Conservation (phyloP, 768 basidiomycete genomes). For the Suillus hirtellus region DNA sequence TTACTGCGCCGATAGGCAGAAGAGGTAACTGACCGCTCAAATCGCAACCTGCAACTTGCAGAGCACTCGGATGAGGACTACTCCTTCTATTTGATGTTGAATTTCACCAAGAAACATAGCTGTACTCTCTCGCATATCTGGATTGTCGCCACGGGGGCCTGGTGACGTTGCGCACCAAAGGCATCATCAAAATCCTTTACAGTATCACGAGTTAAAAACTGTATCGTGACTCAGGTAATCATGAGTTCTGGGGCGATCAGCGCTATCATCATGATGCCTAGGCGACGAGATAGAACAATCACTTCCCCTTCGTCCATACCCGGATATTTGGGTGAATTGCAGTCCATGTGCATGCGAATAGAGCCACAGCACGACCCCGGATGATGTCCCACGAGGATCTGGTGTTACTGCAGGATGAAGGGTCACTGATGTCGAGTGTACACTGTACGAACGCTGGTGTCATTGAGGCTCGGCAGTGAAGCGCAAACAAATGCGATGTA, state of each 20-base stretch:
- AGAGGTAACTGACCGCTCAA: too few species aligned
- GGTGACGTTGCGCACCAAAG: neutral
- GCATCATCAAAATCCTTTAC: neutral
- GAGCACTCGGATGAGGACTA: neutral
- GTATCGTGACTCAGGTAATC: slow-evolving; percentile 27
- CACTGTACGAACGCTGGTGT: neutral
- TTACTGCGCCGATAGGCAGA: too few species aligned
- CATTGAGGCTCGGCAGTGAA: neutral
- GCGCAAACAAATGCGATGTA: neutral
- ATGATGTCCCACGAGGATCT: slow-evolving; percentile 36
- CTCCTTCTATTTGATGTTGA: neutral
- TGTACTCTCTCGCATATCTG: neutral
- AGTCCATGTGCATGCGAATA: slow-evolving; percentile 33
- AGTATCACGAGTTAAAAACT: slow-evolving; percentile 17
- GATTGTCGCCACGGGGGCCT: neutral
- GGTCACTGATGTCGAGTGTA: neutral
- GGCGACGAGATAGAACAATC: slow-evolving; percentile 6
- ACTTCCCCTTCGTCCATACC: slow-evolving; percentile 13
- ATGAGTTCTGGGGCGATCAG: slow-evolving; percentile 32
- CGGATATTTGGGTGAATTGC: slow-evolving; percentile 33
- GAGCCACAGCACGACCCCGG: slow-evolving; percentile 28
- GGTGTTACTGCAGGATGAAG: neutral
- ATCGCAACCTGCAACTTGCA: too few species aligned
- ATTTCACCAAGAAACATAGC: neutral
- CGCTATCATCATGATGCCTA: slow-evolving; percentile 19